Evolutionary conservation across 371 early-diverging fungal genomes (phyloP).

Genomic region (Apophysomyces elegans): DNA sequence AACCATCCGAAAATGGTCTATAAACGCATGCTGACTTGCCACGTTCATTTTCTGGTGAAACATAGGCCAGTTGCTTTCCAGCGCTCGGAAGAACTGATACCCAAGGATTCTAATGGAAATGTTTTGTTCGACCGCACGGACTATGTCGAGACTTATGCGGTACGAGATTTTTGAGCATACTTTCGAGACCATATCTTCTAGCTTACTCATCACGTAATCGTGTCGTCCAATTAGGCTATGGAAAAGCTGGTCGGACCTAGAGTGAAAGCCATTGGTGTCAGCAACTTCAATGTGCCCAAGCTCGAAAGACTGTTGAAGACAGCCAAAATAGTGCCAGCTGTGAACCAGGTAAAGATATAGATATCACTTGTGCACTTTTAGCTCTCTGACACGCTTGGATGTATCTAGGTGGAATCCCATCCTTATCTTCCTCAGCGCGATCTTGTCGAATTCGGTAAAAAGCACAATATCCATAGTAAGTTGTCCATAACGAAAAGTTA

Average conservation of each 20-base stretch:
- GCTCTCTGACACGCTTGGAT: too few species aligned
- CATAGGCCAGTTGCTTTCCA: conserved; percentile 43
- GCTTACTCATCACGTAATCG: conserved; percentile 12
- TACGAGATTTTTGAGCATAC: conserved; percentile 13
- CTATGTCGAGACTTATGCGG: conserved; percentile 54
- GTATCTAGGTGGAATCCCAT: conserved; percentile 76
- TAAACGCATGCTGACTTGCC: not conserved
- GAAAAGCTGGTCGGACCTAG: conserved; percentile 62
- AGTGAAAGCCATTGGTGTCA: conserved; percentile 67
- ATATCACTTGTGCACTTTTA: not conserved
- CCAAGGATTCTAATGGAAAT: conserved; percentile 36
- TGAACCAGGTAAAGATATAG: conserved; percentile 58
- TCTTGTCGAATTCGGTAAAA: conserved; percentile 64
- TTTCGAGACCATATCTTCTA: too few species aligned
- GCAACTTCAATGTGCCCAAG: conserved; percentile 60
- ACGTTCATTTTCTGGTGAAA: not conserved
- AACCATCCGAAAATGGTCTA: not conserved
- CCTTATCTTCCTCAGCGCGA: conserved; percentile 84
- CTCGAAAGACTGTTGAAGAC: conserved; percentile 50
- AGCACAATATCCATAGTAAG: conserved; percentile 34
- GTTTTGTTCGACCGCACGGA: conserved; percentile 26
- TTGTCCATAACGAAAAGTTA: not conserved
- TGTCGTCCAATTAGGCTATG: conserved; percentile 44
- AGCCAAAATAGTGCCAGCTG: conserved; percentile 64
- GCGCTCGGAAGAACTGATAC: conserved; percentile 22